phyloP scores from a whole-genome alignment of 2,329 filamentous ascomycete genomes.

The Exophiala oligosperma region DNA sequence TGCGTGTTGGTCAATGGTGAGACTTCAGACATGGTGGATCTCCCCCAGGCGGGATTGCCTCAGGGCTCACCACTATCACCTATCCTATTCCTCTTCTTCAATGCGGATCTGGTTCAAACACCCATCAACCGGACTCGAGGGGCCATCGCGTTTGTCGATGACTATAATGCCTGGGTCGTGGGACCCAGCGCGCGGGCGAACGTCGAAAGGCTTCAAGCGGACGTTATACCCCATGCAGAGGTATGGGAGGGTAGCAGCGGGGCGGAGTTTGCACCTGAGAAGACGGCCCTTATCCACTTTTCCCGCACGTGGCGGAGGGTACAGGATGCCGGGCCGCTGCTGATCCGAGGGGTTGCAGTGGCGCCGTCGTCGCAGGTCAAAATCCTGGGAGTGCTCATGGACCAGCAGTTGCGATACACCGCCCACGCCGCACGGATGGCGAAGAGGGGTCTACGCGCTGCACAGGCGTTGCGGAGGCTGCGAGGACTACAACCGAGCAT shows the following conservation, averaged over 20 bases:
- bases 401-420: too few species aligned
- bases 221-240: slow-evolving; percentile 21
- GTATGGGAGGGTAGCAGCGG: slow-evolving; percentile 34
- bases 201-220: neutral
- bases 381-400: too few species aligned
- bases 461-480: too few species aligned
- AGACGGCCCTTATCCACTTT: too few species aligned
- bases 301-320: too few species aligned
- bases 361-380: too few species aligned
- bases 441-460: too few species aligned
- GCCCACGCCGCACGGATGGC: too few species aligned
- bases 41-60: slow-evolving; percentile 27
- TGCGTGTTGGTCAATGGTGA: neutral
- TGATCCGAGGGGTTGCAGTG: too few species aligned
- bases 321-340: too few species aligned
- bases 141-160: slow-evolving; percentile 35
- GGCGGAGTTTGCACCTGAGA: slow-evolving; percentile 36
- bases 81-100: slow-evolving; percentile 42
- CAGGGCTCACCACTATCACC: slow-evolving; percentile 39
- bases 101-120: slow-evolving; percentile 38
- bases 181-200: slow-evolving; percentile 7
- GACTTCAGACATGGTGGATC: neutral
- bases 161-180: slow-evolving; percentile 19
- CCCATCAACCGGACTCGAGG: slow-evolving; percentile 33
- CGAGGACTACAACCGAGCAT: too few species aligned